Evolutionary conservation across 805 yeast species (phyloP).

Genomic region (Candida multigemmis): DNA sequence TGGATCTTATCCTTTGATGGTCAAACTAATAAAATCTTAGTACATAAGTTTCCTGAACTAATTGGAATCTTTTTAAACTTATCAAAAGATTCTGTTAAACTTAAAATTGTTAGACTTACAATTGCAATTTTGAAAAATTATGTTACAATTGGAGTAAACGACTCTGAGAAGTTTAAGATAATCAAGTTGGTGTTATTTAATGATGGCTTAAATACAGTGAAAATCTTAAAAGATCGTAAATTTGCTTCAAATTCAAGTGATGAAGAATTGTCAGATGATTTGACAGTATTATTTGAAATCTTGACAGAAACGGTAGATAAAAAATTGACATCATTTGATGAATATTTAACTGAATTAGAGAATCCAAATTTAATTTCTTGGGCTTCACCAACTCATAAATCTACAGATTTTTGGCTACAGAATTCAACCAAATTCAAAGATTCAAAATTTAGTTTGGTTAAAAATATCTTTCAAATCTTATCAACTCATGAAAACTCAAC

Average conservation of each 20-base stretch:
- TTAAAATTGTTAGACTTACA: slow-evolving; percentile 82
- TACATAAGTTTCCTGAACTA: slow-evolving; percentile 44
- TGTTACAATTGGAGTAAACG: slow-evolving; percentile 23
- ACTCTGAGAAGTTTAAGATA: slow-evolving; percentile 32
- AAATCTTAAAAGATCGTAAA: slow-evolving; percentile 72
- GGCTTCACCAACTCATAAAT: slow-evolving; percentile 81
- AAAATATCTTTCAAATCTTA: slow-evolving; percentile 49
- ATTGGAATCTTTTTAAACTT: slow-evolving; percentile 45
- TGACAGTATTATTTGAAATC: slow-evolving; percentile 46
- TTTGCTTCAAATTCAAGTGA: slow-evolving; percentile 66
- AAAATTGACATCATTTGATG: slow-evolving; percentile 85
- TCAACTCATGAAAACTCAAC: slow-evolving; percentile 13
- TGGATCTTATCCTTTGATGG: slow-evolving; percentile 81
- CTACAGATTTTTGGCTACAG: slow-evolving; percentile 84
- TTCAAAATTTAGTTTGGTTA: slow-evolving; percentile 64
- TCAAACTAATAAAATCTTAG: slow-evolving; percentile 38
- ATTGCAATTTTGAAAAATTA: slow-evolving; percentile 64
- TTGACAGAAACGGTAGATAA: slow-evolving; percentile 61
- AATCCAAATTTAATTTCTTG: slow-evolving; percentile 70
- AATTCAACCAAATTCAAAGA: slow-evolving; percentile 71
- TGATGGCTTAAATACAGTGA: slow-evolving; percentile 62
- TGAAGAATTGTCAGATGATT: slow-evolving; percentile 75
- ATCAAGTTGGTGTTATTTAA: slow-evolving; percentile 67
- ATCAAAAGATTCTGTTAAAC: slow-evolving; percentile 79
- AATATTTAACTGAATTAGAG: slow-evolving; percentile 76